Percentiles rank a stretch among this genome's conserved stretches.
Evolutionary conservation across 768 basidiomycete genomes (phyloP).

Genomic region (Lactarius deliciosus): DNA sequence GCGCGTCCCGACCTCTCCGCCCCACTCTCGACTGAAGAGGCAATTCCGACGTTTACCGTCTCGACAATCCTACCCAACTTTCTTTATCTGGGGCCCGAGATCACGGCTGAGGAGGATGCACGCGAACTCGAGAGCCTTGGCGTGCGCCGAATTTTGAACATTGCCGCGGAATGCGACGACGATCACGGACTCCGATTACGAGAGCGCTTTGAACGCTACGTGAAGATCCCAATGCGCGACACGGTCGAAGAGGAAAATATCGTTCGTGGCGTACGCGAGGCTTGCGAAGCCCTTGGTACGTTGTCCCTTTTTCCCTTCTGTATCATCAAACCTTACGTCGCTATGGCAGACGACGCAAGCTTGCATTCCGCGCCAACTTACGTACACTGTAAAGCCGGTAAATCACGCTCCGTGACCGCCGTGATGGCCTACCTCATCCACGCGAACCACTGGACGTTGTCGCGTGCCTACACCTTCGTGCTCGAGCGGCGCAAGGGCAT

Average conservation of each 20-base stretch:
- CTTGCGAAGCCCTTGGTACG: slow-evolving; percentile 85
- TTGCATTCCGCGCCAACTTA: slow-evolving; percentile 87
- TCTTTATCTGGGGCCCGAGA: slow-evolving; percentile 88
- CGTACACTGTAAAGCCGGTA: slow-evolving; percentile 96
- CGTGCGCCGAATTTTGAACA: slow-evolving; percentile 85
- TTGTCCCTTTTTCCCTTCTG: slow-evolving; percentile 23
- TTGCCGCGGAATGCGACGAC: slow-evolving; percentile 88
- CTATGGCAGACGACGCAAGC: slow-evolving; percentile 76
- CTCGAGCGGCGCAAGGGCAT: slow-evolving; percentile 91
- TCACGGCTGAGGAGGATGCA: slow-evolving; percentile 71
- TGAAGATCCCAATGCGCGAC: slow-evolving; percentile 90
- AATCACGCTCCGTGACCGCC: slow-evolving; percentile 92
- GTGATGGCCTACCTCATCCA: slow-evolving; percentile 98
- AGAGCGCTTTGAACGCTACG: slow-evolving; percentile 78
- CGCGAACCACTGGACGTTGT: slow-evolving; percentile 94
- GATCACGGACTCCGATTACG: slow-evolving; percentile 69
- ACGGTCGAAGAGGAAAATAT: slow-evolving; percentile 94
- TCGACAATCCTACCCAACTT: slow-evolving; percentile 91
- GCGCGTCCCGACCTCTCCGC: slow-evolving; percentile 61
- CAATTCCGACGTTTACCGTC: slow-evolving; percentile 69
- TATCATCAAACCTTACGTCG: slow-evolving; percentile 2
- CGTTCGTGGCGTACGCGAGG: slow-evolving; percentile 74
- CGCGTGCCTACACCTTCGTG: slow-evolving; percentile 88
- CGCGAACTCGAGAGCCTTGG: slow-evolving; percentile 70
- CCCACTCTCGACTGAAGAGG: slow-evolving; percentile 59